Conservation (phyloP, 2,329 filamentous ascomycete species). For the Colletotrichum sidae region DNA sequence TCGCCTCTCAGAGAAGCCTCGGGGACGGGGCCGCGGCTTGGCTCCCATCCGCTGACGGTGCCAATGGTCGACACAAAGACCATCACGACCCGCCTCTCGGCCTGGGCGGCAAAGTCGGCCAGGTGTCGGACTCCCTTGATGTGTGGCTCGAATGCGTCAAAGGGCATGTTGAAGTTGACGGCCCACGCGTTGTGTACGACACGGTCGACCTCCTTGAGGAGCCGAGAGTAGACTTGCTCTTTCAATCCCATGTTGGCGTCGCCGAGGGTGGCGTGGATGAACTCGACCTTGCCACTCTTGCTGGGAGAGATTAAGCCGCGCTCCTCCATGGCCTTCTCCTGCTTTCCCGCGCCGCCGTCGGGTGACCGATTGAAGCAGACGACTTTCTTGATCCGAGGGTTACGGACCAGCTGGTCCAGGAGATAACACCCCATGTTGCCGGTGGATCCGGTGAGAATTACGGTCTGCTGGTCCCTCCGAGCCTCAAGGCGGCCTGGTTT, state of each 20-base stretch:
- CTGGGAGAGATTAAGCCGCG: conserved; percentile 8
- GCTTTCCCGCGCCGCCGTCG: conserved; percentile 28
- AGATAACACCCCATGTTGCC: conserved; percentile 35
- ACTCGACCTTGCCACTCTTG: conserved; percentile 26
- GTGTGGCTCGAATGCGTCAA: conserved; percentile 62
- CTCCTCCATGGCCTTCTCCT: conserved; percentile 27
- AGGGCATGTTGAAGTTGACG: conserved; percentile 64
- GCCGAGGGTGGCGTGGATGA: conserved; percentile 50
- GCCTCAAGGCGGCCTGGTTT: conserved; percentile 44
- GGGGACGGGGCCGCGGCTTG: conserved; percentile 17
- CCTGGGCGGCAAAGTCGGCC: conserved; percentile 42
- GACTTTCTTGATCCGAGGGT: conserved; percentile 37
- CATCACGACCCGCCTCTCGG: conserved; percentile 21
- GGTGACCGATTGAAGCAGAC: conserved; percentile 29
- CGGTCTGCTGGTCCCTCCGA: conserved; percentile 44
- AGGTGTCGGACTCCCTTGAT: conserved; percentile 63
- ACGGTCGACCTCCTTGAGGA: conserved; percentile 54
- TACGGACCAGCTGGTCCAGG: conserved; percentile 22
- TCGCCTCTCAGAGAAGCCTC: conserved; percentile 23
- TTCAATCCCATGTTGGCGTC: conserved; percentile 21
- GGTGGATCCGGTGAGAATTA: conserved; percentile 30
- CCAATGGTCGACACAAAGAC: conserved; percentile 36
- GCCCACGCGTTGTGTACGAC: conserved; percentile 64
- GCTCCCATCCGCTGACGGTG: conserved; percentile 27
- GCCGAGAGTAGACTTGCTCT: conserved; percentile 12